Evolutionary conservation across 352 stramenopile genomes (phyloP).

Genomic region (Phytophthora citrophthora): DNA sequence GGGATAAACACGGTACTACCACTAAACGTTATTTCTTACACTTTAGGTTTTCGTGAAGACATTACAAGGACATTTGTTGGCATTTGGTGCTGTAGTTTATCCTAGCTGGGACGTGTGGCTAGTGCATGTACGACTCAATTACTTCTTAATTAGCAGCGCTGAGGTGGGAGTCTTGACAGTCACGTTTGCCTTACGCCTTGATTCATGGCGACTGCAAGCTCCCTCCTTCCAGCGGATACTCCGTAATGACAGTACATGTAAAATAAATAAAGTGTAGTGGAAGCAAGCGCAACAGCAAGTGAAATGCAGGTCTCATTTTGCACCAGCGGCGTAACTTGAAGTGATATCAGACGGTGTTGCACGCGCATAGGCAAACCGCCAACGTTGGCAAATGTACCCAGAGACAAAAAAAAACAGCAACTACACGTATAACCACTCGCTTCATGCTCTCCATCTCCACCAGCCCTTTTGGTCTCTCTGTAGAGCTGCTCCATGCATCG

Average conservation of each 20-base stretch:
- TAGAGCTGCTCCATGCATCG: constrained; percentile 7
- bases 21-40: neutral
- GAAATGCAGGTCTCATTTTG: too few relatives aligned
- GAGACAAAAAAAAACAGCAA: neutral
- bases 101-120: too few relatives aligned
- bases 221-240: too few relatives aligned
- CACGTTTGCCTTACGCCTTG: too few relatives aligned
- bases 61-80: neutral
- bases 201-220: too few relatives aligned
- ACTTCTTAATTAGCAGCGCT: too few relatives aligned
- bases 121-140: too few relatives aligned
- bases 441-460: neutral
- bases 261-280: too few relatives aligned
- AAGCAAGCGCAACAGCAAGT: neutral
- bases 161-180: too few relatives aligned
- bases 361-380: neutral
- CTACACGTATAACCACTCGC: neutral
- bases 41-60: neutral
- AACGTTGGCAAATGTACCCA: constrained; percentile 3
- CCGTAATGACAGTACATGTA: neutral
- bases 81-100: neutral
- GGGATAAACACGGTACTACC: constrained; percentile 1
- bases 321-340: neutral
- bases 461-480: neutral
- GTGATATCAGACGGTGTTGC: neutral